Base-by-base conservation (phyloP, 1,284 basidiomycete genomes). In the Somion occarium region DNA sequence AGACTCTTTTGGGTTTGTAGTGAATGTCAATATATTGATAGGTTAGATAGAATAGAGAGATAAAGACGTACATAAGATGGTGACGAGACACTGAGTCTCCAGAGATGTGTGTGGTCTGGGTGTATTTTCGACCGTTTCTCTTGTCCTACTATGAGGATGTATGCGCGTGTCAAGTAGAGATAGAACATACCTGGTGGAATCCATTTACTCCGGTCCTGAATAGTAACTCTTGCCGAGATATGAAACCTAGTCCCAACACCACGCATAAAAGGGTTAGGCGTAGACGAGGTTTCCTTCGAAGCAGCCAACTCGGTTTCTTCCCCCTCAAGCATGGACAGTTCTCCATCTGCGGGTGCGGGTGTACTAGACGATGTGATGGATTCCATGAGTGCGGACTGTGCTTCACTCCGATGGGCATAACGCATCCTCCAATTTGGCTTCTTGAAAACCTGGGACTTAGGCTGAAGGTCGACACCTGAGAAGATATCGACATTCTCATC, bases 61-160 rank as follows among this genome's bases (percentile, higher is more conserved):
- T 15, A 30, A 49, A 37, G 46, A 71, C 83, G 44, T 54, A 86
- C 87, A 61, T 90, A 90, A 51, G 84, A 83, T 12, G 87, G 83
- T 4, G 86, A 75, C 19, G 81, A 77, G 3, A 87, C 73, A 1
- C 74, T 75, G 18, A 90, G 65, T 73, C 85, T 83, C 88, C 87
- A 90, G 55, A 78, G 79, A 63, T 88, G 83, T 0, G 82, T 80
- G 58, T 81, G 73, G 2, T 68, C 61, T 38, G 61, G 53, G 18
- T 65, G 59, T 20, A 62, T 58, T n/a, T 54, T 18, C 2, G 59
- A 51, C 23, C 78, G 79, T 44, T 71, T 69, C 27, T 74, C 81
- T 85, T 53, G 1, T n/a, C n/a, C n/a, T n/a, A n/a, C n/a, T n/a
- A n/a, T n/a, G n/a, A n/a, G n/a, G n/a, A 42, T 15, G 26, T 22